Base-by-base conservation (phyloP, 208 protist species). In the Histomonas meleagridis region DNA sequence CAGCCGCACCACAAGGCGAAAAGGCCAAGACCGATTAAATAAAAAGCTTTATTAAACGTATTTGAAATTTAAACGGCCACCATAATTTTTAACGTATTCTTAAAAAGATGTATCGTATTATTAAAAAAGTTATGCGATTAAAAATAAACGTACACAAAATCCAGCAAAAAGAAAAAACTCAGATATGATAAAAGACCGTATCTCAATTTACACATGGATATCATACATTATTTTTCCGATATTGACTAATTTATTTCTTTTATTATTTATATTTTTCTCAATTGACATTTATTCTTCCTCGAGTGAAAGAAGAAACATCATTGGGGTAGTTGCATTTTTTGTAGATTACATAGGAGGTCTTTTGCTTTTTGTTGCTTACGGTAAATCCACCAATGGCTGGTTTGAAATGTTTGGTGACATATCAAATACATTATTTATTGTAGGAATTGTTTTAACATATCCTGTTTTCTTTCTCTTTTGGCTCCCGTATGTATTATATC, bases 241-340 rank as follows among this genome's bases (percentile, higher is more conserved):
- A 3, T 32, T 81, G 21, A 81, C 70, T 23, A 81, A 81, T 43
- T n/a, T 51, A 23, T 81, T 18, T 18, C 9, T 81, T 12, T 28
- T 81, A 48, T n/a, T 81, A 81, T 81, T 51, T 51, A 46, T 81
- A 23, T 32, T 48, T 51, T 81, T 81, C n/a, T 81, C 70, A 51
- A 81, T 81, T 10, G 43, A 81, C n/a, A 23, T 81, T 32, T 81
- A 51, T 23, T 51, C 7, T 16, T 9, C 70, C 23, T 16, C 26
- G 7, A 1, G 0, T 14, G 18, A 81, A 51, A 23, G 3, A 28
- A 51, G 35, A 23, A 81, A 81, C n/a, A 23, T 81, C 21, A 35
- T 81, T 28, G 70, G n/a, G 51, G 7, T 28, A 51, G 7, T 48
- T 51, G 18, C 40, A 26, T 18, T 81, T 51, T 28, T 81, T 28